Base-by-base conservation (phyloP, 495 filamentous ascomycete genomes). In the Penicillium cataractarum region DNA sequence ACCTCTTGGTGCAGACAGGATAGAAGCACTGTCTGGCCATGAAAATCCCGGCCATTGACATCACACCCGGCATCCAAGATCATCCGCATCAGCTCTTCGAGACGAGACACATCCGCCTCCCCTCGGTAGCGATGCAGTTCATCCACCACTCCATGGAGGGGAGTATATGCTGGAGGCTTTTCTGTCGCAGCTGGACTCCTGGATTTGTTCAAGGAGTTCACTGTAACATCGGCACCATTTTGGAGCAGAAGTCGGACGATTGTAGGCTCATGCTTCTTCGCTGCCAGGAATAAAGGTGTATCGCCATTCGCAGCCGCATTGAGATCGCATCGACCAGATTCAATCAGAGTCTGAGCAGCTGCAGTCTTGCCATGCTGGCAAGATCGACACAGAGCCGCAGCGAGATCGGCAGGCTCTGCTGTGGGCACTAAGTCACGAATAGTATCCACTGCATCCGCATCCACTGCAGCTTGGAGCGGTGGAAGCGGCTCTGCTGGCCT, bases 291-390 rank as follows among this genome's bases (percentile, higher is more conserved):
- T 6, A 61, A n/a, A n/a, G 49, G 58, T 2, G 58, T 61, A 5
- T 54, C 51, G 32, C 58, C 58, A 48, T 54, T 12, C 39, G 9
- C 29, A 2, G 49, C 2, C 7, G 50, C 37, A 52, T 61, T 55
- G 39, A 55, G 27, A 54, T 61, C 58, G 37, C 58, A 61, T 55
- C 26, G 50, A 15, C 50, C 58, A 21, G 50, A 33, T 13, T 55
- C 58, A 19, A 61, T 15, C 17, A 61, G 39, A 35, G 49, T 19
- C 39, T 48, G 37, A 12, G 26, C 39, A 17, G n/a, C 15, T 5
- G 17, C 15, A 7, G 6, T 49, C 39, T 61, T 61, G 8, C 51
- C 40, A 5, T 6, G 13, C n/a, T 61, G 50, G 29, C 59, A 61
- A 19, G 40, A 48, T 55, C 51, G 51, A 48, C 40, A 37, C 4